Percentiles rank a stretch among this genome's conserved stretches.
phyloP scores from a whole-genome alignment of 768 basidiomycete genomes.

The Russula earlei region DNA sequence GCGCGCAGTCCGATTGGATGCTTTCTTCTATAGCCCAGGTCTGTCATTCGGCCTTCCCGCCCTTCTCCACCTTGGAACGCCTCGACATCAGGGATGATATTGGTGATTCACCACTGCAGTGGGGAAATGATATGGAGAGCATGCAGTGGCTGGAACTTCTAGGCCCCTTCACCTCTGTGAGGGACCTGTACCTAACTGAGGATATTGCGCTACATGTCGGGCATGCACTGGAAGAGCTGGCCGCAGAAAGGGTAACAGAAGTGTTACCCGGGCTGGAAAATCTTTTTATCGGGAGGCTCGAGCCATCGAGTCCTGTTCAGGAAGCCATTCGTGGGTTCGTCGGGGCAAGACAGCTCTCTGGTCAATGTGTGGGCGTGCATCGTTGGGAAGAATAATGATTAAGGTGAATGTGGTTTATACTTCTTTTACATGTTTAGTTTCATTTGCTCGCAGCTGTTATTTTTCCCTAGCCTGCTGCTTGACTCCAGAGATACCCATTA shows the following conservation, averaged over 20 bases:
- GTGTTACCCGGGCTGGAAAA: background rate
- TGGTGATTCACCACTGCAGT: too few relatives aligned
- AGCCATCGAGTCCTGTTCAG: background rate
- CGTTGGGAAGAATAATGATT: too few relatives aligned
- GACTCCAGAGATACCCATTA: too few relatives aligned
- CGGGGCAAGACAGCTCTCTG: background rate
- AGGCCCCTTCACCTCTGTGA: background rate
- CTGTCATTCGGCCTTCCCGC: background rate
- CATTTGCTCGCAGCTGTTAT: too few relatives aligned
- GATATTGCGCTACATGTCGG: background rate
- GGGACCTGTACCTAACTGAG: background rate
- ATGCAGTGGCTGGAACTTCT: background rate
- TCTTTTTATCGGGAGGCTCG: background rate
- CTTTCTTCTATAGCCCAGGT: background rate
- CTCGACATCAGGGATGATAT: background rate
- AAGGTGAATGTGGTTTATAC: too few relatives aligned
- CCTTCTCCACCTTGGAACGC: background rate
- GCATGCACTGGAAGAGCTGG: background rate
- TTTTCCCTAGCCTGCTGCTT: too few relatives aligned
- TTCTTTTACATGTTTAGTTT: too few relatives aligned
- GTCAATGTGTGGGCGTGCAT: background rate
- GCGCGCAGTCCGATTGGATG: background rate
- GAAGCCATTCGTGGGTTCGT: background rate
- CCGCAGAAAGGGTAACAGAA: background rate
- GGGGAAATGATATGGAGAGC: background rate